Conservation (phyloP, 257 asterid genomes). For the Capsicum pubescens region DNA sequence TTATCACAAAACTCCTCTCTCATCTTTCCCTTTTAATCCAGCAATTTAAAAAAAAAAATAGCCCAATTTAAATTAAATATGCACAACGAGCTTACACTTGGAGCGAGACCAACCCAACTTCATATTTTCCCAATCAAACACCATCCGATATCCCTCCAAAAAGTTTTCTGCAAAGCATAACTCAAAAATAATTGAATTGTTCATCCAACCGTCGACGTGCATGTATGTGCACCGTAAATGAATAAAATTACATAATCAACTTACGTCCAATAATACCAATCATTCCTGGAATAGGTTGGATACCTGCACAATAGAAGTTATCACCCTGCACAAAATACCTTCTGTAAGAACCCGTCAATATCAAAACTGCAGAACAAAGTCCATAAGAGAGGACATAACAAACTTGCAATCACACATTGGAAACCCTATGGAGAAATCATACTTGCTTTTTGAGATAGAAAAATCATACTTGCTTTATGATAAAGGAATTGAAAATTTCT, state of each 20-base stretch:
- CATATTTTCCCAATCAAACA: conserved; percentile 76
- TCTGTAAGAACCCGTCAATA: conserved; percentile 10
- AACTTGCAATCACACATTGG: background rate
- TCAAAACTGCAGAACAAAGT: conserved; percentile 1
- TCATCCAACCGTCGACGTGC: background rate
- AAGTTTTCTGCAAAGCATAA: conserved; percentile 61
- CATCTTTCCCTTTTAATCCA: background rate
- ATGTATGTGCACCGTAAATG: background rate
- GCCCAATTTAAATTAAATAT: background rate
- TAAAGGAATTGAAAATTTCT: conserved; percentile 14
- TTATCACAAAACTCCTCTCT: background rate
- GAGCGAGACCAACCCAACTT: conserved; percentile 84
- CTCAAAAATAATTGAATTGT: background rate
- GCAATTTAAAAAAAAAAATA: background rate
- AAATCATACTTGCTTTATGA: background rate
- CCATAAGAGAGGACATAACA: background rate
- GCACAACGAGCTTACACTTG: conserved; percentile 61
- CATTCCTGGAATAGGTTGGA: conserved; percentile 40
- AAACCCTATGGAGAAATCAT: background rate
- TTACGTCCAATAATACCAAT: conserved; percentile 80
- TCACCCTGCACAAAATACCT: conserved; percentile 59
- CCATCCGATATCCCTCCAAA: conserved; percentile 75
- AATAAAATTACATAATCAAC: conserved; percentile 36
- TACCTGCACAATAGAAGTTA: conserved; percentile 56
- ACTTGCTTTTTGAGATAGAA: background rate